Conservation (phyloP, 805 yeast species). For the Wickerhamomyces alni region DNA sequence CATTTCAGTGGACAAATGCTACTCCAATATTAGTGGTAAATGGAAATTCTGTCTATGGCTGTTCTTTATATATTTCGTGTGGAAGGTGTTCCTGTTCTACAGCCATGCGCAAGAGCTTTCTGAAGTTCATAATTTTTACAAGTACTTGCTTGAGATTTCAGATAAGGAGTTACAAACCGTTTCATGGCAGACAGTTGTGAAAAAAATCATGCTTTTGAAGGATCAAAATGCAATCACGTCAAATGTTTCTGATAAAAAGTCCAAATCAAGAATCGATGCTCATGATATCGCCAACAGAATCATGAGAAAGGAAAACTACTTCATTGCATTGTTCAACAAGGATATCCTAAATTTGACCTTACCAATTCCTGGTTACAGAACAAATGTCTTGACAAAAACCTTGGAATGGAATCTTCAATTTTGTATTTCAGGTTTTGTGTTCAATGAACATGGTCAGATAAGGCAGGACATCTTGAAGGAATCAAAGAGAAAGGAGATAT, state of each 20-base stretch:
- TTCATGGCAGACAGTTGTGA: conserved; percentile 85
- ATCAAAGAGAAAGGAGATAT: conserved; percentile 56
- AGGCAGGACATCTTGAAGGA: conserved; percentile 67
- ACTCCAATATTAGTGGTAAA: conserved; percentile 37
- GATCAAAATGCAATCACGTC: conserved; percentile 67
- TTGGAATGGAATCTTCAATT: conserved; percentile 91
- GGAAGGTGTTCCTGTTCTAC: conserved; percentile 49
- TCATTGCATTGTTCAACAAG: conserved; percentile 83
- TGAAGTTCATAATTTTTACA: conserved; percentile 76
- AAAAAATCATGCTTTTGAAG: conserved; percentile 63
- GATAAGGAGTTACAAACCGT: conserved; percentile 88
- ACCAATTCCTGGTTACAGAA: conserved; percentile 40
- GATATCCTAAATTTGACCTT: conserved; percentile 64
- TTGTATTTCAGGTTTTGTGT: conserved; percentile 81
- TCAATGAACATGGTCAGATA: conserved; percentile 78
- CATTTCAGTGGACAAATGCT: conserved; percentile 32
- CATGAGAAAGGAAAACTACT: conserved; percentile 91
- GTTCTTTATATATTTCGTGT: conserved; percentile 45
- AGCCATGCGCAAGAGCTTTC: conserved; percentile 60
- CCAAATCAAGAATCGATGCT: conserved; percentile 76
- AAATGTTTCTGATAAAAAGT: conserved; percentile 50
- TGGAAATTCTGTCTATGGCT: conserved; percentile 61
- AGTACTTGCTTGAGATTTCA: conserved; percentile 59
- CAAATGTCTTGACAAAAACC: conserved; percentile 64
- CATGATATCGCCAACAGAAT: conserved; percentile 93